Evolutionary conservation across 1,139 yeast species (phyloP), one percentile per base, ranked within the genome.

Genomic region (Saccharomyces hybrid): DNA sequence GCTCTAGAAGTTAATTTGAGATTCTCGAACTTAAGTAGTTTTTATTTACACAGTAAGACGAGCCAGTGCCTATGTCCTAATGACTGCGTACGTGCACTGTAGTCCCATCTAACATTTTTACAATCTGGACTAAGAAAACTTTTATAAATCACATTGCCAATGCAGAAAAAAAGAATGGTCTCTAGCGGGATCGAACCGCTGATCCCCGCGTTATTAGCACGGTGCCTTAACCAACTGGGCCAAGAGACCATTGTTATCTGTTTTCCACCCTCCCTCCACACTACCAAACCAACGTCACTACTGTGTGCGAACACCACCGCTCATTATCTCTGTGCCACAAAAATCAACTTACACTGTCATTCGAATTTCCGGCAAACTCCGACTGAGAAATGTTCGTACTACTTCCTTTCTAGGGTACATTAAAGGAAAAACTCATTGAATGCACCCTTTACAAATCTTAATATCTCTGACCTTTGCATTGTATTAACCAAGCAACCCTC

Each of bases 131-230:
- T 20, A 7, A 13, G 23, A 26, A 46, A 46, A 26, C 9, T 5
- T 14, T 13, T 7, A 3, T 4, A 23, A 14, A 23, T 4, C 26
- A 8, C 11, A 20, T 5, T 9, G 11, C 23, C 23, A 20, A 20
- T 23, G 46, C 8, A 6, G 34, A 20, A 13, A 31, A 48, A 50
- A 55, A 61, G 51, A 59, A 58, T 65, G 69, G 65, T 65, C 66
- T 63, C 69, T 65, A 65, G 69, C 69, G 69, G 69, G 69, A 64
- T 65, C 69, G 69, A 65, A 65, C 69, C 69, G 69, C 69, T 65
- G 69, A 65, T 65, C 69, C 68, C 68, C 66, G 69, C 69, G 69
- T 65, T 65, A 65, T 65, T 65, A 65, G 69, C 69, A 65, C 69
- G 66, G 68, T 65, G 69, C 69, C 69, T 65, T 65, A 65, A 65